Evolutionary conservation across 805 yeast genomes (phyloP).

Genomic region (Nematodospora valgi): DNA sequence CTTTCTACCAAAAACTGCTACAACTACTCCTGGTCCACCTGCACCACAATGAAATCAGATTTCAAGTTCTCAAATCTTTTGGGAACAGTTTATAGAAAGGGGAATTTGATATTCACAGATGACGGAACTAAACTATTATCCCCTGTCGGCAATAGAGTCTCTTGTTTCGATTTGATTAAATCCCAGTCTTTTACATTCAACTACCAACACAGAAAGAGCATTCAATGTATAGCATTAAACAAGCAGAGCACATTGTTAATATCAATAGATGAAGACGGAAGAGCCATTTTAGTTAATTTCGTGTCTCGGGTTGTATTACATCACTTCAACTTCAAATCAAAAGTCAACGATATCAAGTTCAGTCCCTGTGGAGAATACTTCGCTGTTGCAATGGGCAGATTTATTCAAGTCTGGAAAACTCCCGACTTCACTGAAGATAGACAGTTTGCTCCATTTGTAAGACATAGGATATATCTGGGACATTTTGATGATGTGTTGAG

Average conservation of each 20-base stretch:
- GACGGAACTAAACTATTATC: constrained; percentile 82
- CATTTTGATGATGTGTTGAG: constrained; percentile 81
- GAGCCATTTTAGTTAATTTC: constrained; percentile 89
- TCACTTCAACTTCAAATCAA: constrained; percentile 88
- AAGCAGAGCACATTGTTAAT: constrained; percentile 75
- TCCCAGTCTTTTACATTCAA: constrained; percentile 85
- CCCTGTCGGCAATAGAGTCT: constrained; percentile 93
- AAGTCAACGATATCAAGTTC: constrained; percentile 70
- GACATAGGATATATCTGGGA: constrained; percentile 87
- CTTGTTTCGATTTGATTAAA: constrained; percentile 81
- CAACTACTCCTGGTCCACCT: background rate
- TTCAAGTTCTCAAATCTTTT: constrained; percentile 81
- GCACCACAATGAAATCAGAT: constrained; percentile 78
- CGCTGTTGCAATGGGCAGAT: constrained; percentile 80
- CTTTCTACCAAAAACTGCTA: too few species aligned
- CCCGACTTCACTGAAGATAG: constrained; percentile 78
- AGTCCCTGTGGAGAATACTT: constrained; percentile 86
- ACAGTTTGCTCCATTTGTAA: constrained; percentile 93
- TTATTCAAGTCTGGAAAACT: constrained; percentile 90
- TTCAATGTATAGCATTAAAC: constrained; percentile 76
- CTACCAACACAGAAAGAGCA: constrained; percentile 88
- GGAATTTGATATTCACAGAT: constrained; percentile 80
- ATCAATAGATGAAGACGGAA: constrained; percentile 86
- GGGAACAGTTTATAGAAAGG: constrained; percentile 93
- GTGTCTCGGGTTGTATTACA: constrained; percentile 80